phyloP scores from a whole-genome alignment of 106 monocot species.

The Acorus calamus region DNA sequence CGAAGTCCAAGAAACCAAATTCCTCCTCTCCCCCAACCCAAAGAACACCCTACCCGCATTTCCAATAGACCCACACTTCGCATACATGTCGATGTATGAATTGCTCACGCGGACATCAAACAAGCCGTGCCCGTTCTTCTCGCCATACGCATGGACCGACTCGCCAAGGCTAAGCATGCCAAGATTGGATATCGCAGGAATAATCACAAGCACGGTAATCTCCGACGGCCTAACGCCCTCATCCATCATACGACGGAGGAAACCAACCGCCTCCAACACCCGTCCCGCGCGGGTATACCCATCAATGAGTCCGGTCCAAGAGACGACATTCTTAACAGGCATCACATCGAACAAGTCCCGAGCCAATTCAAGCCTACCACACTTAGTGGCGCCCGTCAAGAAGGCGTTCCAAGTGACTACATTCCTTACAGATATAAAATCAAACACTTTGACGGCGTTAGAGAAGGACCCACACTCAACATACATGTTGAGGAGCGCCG shows the following conservation, averaged over 20 bases:
- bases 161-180: slow-evolving; percentile 22
- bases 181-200: slow-evolving; percentile 43
- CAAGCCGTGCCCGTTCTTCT: slow-evolving; percentile 24
- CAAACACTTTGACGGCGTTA: slow-evolving; percentile 38
- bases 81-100: slow-evolving; percentile 74
- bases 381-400: slow-evolving; percentile 41
- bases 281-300: slow-evolving; percentile 33
- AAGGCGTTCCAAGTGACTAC: slow-evolving; percentile 58
- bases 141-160: slow-evolving; percentile 37
- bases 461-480: slow-evolving; percentile 13
- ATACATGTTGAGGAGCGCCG: slow-evolving; percentile 50
- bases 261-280: slow-evolving; percentile 21
- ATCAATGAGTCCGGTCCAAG: slow-evolving; percentile 79
- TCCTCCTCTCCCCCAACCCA: slow-evolving; percentile 26
- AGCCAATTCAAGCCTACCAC: slow-evolving; percentile 37
- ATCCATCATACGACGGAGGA: slow-evolving; percentile 40
- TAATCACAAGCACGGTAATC: slow-evolving; percentile 54
- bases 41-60: slow-evolving; percentile 30
- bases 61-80: slow-evolving; percentile 48
- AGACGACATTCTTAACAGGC: slow-evolving; percentile 41
- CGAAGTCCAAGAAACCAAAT: slow-evolving; percentile 77
- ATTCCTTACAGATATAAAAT: slow-evolving; percentile 54
- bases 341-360: slow-evolving; percentile 34
- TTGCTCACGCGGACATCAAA: slow-evolving; percentile 53
- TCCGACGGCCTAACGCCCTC: slow-evolving; percentile 34